Conservation (phyloP, 805 yeast species). For the Metschnikowia amazonensis region DNA sequence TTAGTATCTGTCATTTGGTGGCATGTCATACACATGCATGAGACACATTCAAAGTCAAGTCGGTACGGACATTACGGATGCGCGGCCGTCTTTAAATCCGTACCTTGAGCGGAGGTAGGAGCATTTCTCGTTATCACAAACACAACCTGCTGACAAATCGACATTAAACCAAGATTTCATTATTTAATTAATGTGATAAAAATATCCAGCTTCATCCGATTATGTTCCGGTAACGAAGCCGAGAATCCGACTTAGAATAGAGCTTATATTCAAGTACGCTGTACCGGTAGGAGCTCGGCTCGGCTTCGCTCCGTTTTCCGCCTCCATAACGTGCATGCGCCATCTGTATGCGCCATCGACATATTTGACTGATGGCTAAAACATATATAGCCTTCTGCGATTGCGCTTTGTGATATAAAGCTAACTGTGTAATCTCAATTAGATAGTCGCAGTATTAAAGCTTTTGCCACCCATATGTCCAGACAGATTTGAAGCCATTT, state of each 20-base stretch:
- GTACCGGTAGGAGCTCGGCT: neutral
- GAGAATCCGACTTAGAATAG: neutral
- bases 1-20: too few species aligned
- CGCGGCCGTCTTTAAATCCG: constrained; percentile 2
- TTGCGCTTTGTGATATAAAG: neutral
- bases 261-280: neutral
- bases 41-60: neutral
- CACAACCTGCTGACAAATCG: neutral
- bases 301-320: neutral
- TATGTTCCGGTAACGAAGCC: neutral
- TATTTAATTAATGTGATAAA: neutral
- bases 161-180: neutral
- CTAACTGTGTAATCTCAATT: neutral
- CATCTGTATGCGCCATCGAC: neutral
- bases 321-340: neutral
- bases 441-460: neutral
- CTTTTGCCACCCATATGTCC: neutral
- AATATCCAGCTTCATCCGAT: neutral
- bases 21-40: neutral
- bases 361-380: neutral
- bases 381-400: neutral
- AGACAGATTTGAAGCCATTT: neutral
- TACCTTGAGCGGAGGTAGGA: neutral
- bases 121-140: neutral
- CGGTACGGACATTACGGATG: neutral